These are phyloP conservation scores for Candida schatavii DNA, from an alignment of 805 yeast genomes.

Conservation along the genomic window DNA sequence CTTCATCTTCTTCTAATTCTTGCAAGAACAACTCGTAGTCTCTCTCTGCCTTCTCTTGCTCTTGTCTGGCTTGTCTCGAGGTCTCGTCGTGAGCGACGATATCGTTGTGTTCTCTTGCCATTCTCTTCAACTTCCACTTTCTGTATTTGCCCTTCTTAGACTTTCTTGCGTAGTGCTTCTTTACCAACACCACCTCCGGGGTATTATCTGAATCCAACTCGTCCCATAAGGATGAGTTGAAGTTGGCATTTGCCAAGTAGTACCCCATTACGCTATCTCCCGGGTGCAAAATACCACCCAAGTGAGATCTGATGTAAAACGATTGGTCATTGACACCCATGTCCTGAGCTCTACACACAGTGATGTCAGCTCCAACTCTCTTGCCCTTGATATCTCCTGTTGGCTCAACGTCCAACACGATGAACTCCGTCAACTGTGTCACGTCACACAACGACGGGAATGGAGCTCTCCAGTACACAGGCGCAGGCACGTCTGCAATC, in stretches of 20 bases:
- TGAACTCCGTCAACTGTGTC: slow-evolving; percentile 75
- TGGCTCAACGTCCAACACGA: slow-evolving; percentile 92
- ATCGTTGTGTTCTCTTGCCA: slow-evolving; percentile 94
- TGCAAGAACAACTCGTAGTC: slow-evolving; percentile 95
- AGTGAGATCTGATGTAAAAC: slow-evolving; percentile 82
- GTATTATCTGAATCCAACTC: slow-evolving; percentile 54
- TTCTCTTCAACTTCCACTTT: slow-evolving; percentile 91
- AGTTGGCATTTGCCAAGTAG: slow-evolving; percentile 78
- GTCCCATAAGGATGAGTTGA: slow-evolving; percentile 86
- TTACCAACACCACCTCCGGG: slow-evolving; percentile 85
- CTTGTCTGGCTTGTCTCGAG: slow-evolving; percentile 79
- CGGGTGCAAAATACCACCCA: slow-evolving; percentile 92
- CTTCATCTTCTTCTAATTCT: slow-evolving; percentile 95
- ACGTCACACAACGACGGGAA: slow-evolving; percentile 75
- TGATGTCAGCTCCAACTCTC: slow-evolving; percentile 81
- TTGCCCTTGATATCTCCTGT: slow-evolving; percentile 77
- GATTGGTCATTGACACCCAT: slow-evolving; percentile 82
- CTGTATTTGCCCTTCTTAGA: slow-evolving; percentile 72
- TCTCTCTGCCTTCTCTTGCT: slow-evolving; percentile 85
- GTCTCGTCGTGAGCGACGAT: slow-evolving; percentile 70
- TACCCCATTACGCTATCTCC: slow-evolving; percentile 96
- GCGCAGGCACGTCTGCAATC: slow-evolving; percentile 67
- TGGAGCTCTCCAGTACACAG: slow-evolving; percentile 77
- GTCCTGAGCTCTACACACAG: slow-evolving; percentile 86
- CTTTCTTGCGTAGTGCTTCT: slow-evolving; percentile 84